phyloP scores from a whole-genome alignment of 2,329 filamentous ascomycete species.

The Piedraia hortae region DNA sequence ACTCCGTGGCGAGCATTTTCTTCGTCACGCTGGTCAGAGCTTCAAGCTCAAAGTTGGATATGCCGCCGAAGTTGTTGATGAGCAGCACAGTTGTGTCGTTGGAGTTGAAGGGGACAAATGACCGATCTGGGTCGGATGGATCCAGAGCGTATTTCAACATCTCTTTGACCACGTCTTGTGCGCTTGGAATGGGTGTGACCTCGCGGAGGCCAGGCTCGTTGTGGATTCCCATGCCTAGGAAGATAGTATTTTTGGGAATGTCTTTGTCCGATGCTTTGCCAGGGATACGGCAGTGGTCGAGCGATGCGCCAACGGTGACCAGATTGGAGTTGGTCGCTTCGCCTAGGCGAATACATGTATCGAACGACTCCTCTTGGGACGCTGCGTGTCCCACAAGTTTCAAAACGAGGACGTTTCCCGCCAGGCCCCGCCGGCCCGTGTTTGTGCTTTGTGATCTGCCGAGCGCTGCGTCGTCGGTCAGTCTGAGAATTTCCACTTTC shows the following conservation, averaged over 20 bases:
- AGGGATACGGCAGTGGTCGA: constrained; percentile 27
- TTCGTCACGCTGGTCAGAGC: constrained; percentile 18
- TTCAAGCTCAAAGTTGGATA: constrained; percentile 21
- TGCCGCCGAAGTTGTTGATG: constrained; percentile 23
- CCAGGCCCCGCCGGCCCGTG: constrained; percentile 22
- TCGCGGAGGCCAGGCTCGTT: constrained; percentile 22
- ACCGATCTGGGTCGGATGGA: constrained; percentile 20
- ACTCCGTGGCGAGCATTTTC: constrained; percentile 18
- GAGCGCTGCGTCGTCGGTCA: constrained; percentile 22
- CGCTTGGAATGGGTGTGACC: constrained; percentile 21
- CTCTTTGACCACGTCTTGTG: constrained; percentile 20
- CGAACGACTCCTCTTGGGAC: constrained; percentile 18
- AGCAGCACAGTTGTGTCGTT: constrained; percentile 20
- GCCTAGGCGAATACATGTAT: constrained; percentile 19
- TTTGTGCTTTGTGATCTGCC: constrained; percentile 22
- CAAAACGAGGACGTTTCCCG: constrained; percentile 21
- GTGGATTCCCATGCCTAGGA: constrained; percentile 24
- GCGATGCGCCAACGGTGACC: constrained; percentile 23
- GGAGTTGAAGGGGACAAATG: constrained; percentile 21
- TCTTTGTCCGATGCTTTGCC: constrained; percentile 20
- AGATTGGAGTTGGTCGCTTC: constrained; percentile 18
- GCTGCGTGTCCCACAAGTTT: constrained; percentile 22
- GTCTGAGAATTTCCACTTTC: constrained; percentile 20
- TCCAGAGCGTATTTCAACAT: constrained; percentile 23
- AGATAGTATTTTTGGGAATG: constrained; percentile 11